Evolutionary conservation across 164 flowering plant genomes (phyloP).

Genomic region (Tetracentron sinense): DNA sequence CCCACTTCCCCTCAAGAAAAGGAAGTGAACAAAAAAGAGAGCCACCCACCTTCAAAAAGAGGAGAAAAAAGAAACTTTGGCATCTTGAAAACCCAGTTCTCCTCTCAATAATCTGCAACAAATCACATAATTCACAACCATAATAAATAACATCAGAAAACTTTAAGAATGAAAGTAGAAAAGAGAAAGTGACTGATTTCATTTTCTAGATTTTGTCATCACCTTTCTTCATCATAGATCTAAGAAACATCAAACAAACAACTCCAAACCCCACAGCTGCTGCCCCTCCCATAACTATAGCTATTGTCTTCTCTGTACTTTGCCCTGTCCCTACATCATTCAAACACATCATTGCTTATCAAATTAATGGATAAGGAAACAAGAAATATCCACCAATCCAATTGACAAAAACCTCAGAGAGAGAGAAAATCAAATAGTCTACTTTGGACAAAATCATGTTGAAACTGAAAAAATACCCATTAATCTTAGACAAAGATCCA

Average conservation of each 20-base stretch:
- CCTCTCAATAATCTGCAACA: slow-evolving; percentile 42
- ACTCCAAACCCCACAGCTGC: slow-evolving; percentile 75
- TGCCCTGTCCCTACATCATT: slow-evolving; percentile 39
- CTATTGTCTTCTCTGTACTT: slow-evolving; percentile 85
- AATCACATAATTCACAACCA: slow-evolving; percentile 15
- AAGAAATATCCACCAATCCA: no score
- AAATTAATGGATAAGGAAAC: no score
- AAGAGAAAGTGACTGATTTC: slow-evolving; percentile 3
- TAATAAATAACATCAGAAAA: not conserved
- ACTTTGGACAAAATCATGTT: no score
- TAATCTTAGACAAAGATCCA: no score
- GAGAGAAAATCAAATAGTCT: no score
- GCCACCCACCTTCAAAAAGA: slow-evolving; percentile 25
- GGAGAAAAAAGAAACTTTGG: no score
- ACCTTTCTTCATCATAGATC: slow-evolving; percentile 62
- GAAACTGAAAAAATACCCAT: no score
- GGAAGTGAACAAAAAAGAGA: slow-evolving; percentile 10
- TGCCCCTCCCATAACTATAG: slow-evolving; percentile 92
- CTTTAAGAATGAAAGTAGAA: not conserved
- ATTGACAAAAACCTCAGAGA: no score
- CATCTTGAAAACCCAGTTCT: slow-evolving; percentile 7
- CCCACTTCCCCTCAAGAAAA: not conserved
- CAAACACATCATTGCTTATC: slow-evolving; percentile 13
- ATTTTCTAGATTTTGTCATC: slow-evolving; percentile 49
- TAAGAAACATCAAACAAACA: slow-evolving; percentile 63